Evolutionary conservation across 2,329 filamentous ascomycete genomes (phyloP), one percentile per base, ranked within the genome.

Genomic region (Xylariaceae sp.): DNA sequence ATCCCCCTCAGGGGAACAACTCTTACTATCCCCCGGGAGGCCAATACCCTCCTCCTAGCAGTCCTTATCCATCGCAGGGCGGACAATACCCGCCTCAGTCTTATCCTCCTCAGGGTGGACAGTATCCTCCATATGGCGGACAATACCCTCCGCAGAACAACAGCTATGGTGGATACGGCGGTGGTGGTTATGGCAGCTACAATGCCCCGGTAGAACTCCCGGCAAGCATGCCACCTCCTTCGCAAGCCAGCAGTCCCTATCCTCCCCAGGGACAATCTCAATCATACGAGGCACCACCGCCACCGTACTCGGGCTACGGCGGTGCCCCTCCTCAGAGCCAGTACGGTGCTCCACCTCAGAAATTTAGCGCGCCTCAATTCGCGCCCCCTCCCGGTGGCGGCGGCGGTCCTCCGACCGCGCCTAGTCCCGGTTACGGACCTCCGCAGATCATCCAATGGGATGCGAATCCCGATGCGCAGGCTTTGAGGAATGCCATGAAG

Each of bases 401-500:
- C 7, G 64, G 59, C 58, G 68, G 70, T 37, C 78, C 82, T 48
- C 84, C 88, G 9, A 84, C 87, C 0, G 81, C 83, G 9, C 84
- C 90, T 0, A 89, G 89, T 0, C 75, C 82, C 0, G 92, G 92
- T 41, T 97, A 96, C 69, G 85, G 85, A 2, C 81, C 88, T 0
- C 83, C 85, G 10, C 88, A 89, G 68, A 78, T 83, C 51, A 88
- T 90, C 49, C 80, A 83, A 35, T 87, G 81, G 79, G 86, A 96
- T 64, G 87, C 85, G 52, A 80, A 77, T 2, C 76, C 78, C 10
- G 86, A 94, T 66, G 88, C 90, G 0, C 83, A 91, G 59, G 83
- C 80, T 3, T 78, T 96, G 18, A 85, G 90, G 56, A 82, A 82
- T 66, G 90, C 93, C 1, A 96, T 97, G 91, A 96, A 96, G 74